phyloP scores from a whole-genome alignment of 1,139 yeast species.

The Entelexis paramagnoliae region DNA sequence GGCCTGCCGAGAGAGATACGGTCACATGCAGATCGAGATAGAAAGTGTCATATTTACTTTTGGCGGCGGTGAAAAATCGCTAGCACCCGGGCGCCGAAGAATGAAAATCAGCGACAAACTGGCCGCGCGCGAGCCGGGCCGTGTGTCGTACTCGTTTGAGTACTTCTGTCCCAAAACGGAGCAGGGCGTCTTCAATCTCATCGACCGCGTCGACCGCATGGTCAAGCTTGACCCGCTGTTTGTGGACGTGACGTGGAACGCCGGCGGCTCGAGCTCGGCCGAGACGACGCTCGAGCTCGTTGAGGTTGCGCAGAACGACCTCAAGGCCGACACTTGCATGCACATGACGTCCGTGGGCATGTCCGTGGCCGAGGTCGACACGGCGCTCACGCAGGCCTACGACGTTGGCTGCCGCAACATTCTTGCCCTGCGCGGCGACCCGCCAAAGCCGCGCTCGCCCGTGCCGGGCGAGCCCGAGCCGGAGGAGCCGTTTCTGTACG shows the following conservation, averaged over 20 bases:
- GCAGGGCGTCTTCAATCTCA: conserved; percentile 91
- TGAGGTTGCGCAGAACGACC: conserved; percentile 79
- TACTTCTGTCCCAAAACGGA: conserved; percentile 97
- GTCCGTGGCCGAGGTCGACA: conserved; percentile 71
- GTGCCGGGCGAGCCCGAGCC: conserved; percentile 28
- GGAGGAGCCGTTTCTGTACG: conserved; percentile 45
- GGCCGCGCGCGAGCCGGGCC: conserved; percentile 26
- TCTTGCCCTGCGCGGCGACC: conserved; percentile 90
- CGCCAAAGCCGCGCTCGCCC: conserved; percentile 47
- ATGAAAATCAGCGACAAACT: conserved; percentile 38
- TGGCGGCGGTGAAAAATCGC: conserved; percentile 1
- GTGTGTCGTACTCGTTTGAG: conserved; percentile 82
- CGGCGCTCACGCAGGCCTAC: conserved; percentile 76
- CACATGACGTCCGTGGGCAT: conserved; percentile 95
- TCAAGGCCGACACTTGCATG: conserved; percentile 95
- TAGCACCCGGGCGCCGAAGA: conserved; percentile 27
- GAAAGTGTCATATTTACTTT: conserved; percentile 4
- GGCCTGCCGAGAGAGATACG: background rate
- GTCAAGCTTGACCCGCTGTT: conserved; percentile 83
- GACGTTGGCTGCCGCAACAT: conserved; percentile 92
- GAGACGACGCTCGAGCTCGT: conserved; percentile 77
- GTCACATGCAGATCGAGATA: conserved; percentile 4
- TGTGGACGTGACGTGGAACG: conserved; percentile 96
- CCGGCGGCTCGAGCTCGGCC: conserved; percentile 74
- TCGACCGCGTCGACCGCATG: conserved; percentile 98